These are phyloP conservation scores for Penicillium sp. DNA, from an alignment of 2,329 filamentous ascomycete genomes.

Conservation along the genomic window DNA sequence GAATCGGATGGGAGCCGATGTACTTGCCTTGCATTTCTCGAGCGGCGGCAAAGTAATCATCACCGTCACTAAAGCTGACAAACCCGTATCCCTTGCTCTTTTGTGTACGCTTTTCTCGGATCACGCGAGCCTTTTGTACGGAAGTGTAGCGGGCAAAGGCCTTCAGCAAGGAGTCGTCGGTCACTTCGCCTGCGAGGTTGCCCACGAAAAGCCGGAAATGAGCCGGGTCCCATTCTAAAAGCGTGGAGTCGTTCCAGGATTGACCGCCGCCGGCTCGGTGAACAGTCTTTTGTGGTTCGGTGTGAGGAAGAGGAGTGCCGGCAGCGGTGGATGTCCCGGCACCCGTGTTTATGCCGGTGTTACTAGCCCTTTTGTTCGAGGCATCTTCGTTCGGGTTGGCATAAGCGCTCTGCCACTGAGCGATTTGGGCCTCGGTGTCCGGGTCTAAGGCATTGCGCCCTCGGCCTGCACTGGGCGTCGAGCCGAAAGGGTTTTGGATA, in stretches of 20 bases:
- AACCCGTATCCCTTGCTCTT: conserved; percentile 97
- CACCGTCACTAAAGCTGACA: conserved; percentile 88
- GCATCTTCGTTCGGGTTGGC: conserved; percentile 41
- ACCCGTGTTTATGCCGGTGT: conserved; percentile 34
- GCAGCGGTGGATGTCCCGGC: conserved; percentile 34
- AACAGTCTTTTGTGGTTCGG: conserved; percentile 69
- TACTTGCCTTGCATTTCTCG: conserved; percentile 99
- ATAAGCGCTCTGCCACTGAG: conserved; percentile 92
- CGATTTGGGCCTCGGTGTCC: conserved; percentile 84
- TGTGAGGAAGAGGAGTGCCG: conserved; percentile 42
- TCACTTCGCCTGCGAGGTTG: conserved; percentile 94
- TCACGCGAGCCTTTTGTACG: conserved; percentile 85
- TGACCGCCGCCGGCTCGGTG: conserved; percentile 83
- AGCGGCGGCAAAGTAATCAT: conserved; percentile 93
- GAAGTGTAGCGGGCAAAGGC: conserved; percentile 85
- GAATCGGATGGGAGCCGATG: conserved; percentile 91
- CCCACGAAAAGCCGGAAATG: conserved; percentile 95
- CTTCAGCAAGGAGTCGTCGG: conserved; percentile 90
- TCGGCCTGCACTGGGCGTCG: conserved; percentile 34
- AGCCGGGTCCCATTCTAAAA: conserved; percentile 92
- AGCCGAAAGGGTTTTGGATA: conserved; percentile 76
- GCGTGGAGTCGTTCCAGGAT: conserved; percentile 79
- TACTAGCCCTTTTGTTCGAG: conserved; percentile 36
- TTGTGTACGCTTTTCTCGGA: conserved; percentile 90
- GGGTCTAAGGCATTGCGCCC: conserved; percentile 53